Percentiles rank a stretch among this genome's conserved stretches.
phyloP scores from a whole-genome alignment of 345 rosid genomes.

The Murraya paniculata region DNA sequence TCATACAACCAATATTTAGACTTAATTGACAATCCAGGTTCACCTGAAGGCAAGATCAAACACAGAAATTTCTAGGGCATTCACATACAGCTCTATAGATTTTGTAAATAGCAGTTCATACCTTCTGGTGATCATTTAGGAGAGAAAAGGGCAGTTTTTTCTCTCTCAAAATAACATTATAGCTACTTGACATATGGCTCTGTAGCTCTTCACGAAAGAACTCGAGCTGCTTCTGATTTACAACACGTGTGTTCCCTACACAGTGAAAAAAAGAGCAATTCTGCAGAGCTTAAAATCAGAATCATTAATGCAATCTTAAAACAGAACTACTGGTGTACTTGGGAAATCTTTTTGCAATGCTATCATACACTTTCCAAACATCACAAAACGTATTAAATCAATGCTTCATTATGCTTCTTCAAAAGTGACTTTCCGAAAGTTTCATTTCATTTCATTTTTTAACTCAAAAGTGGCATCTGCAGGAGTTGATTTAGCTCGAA shows the following conservation, averaged over 20 bases:
- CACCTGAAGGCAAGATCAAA: neutral
- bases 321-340: neutral
- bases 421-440: too few species aligned
- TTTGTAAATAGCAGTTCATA: slow-evolving; percentile 9
- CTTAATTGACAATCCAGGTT: neutral
- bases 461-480: too few species aligned
- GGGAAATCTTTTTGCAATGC: neutral
- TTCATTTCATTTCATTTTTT: neutral
- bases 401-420: too few species aligned
- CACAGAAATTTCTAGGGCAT: neutral
- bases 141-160: slow-evolving; percentile 80
- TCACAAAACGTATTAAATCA: neutral
- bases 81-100: neutral
- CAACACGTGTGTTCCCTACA: slow-evolving; percentile 73
- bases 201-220: slow-evolving; percentile 75
- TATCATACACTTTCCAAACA: neutral
- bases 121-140: slow-evolving; percentile 74
- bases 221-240: slow-evolving; percentile 73
- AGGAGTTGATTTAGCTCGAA: neutral
- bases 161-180: slow-evolving; percentile 77
- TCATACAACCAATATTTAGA: neutral
- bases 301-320: neutral
- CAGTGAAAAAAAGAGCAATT: neutral
- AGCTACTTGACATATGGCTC: slow-evolving; percentile 57
- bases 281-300: neutral